These are phyloP conservation scores for Euphrasia arctica DNA, from an alignment of 305 asterid genomes.

Conservation along the genomic window DNA sequence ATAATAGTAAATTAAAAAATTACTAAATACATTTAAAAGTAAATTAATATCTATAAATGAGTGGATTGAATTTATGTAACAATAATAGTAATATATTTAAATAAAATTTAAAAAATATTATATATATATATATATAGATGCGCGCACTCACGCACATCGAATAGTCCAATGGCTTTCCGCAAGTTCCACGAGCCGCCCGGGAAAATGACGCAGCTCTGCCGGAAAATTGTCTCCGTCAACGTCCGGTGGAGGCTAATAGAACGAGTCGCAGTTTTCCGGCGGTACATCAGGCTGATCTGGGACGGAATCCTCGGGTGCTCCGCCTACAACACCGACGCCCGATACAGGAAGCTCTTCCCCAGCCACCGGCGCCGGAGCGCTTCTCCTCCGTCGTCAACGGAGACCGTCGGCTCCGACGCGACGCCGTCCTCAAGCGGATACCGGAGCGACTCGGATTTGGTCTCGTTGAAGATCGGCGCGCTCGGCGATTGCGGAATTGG, in stretches of 20 bases:
- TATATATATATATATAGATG: too few species aligned
- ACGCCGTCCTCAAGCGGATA: conserved; percentile 34
- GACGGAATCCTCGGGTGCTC: conserved; percentile 53
- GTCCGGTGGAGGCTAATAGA: conserved; percentile 45
- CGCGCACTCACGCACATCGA: not conserved
- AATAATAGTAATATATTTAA: too few species aligned
- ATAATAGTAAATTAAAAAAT: too few species aligned
- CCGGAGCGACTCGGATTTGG: conserved; percentile 68
- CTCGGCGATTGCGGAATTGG: conserved; percentile 78
- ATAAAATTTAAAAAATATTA: too few species aligned
- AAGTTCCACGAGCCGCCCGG: conserved; percentile 32
- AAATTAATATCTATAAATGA: too few species aligned
- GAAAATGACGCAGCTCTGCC: conserved; percentile 49
- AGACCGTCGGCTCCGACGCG: conserved; percentile 20
- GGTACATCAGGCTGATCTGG: conserved; percentile 43
- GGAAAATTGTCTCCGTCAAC: conserved; percentile 48
- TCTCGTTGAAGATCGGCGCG: conserved; percentile 56
- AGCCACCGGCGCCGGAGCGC: conserved; percentile 11
- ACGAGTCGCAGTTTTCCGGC: conserved; percentile 39
- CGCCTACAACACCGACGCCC: conserved; percentile 1
- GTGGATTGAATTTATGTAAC: too few species aligned
- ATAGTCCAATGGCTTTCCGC: conserved; percentile 19
- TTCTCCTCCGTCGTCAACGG: conserved; percentile 8
- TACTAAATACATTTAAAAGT: too few species aligned
- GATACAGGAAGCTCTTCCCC: conserved; percentile 43